Evolutionary conservation across 495 filamentous ascomycete genomes (phyloP).

Genomic region (Penicillium paxilli): DNA sequence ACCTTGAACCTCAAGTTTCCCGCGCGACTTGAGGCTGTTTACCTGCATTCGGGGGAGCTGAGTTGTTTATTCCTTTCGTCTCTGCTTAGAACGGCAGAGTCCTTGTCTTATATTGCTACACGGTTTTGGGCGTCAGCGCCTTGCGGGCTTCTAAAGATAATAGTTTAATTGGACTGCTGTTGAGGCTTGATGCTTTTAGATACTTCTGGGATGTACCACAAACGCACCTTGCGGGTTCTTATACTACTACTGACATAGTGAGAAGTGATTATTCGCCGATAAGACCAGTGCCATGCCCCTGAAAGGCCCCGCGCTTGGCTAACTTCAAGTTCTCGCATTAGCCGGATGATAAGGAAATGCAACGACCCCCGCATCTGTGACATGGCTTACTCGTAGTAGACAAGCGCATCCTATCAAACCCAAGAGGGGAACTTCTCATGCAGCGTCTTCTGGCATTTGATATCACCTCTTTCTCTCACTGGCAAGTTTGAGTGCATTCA

Average conservation of each 20-base stretch:
- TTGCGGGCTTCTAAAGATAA: conserved; percentile 34
- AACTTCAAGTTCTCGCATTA: too few species aligned
- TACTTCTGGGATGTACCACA: neutral
- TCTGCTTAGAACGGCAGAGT: conserved; percentile 23
- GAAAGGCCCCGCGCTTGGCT: too few species aligned
- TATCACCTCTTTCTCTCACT: neutral
- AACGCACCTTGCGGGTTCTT: too few species aligned
- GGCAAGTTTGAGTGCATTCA: neutral
- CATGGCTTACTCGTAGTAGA: neutral
- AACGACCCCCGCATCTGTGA: conserved; percentile 19
- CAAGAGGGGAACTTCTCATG: neutral
- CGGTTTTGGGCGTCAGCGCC: conserved; percentile 20
- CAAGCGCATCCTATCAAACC: neutral
- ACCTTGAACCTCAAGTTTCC: conserved; percentile 22
- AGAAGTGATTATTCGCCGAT: too few species aligned
- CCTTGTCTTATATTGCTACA: conserved; percentile 46
- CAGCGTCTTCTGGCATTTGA: neutral
- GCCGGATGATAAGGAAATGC: conserved; percentile 11
- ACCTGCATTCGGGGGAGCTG: conserved; percentile 23
- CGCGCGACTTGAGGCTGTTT: conserved; percentile 15
- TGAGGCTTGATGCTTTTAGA: neutral
- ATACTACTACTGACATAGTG: too few species aligned
- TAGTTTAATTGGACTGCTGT: conserved; percentile 38
- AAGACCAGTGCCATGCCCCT: too few species aligned
- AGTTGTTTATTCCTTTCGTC: conserved; percentile 26